Evolutionary conservation across 2,329 filamentous ascomycete species (phyloP).

Genomic region (Camptophora hylomeconis): DNA sequence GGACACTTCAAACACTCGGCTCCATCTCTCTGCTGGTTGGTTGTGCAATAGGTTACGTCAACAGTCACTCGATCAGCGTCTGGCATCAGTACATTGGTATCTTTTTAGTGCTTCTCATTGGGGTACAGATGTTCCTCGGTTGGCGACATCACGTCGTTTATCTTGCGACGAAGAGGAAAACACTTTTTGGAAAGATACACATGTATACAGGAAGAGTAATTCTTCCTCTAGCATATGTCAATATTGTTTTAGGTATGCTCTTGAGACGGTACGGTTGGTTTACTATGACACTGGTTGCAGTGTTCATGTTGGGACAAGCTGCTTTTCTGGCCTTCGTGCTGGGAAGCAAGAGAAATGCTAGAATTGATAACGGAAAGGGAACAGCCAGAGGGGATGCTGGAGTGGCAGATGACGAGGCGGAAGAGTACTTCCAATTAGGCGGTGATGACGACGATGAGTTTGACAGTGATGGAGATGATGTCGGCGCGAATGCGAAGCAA

Average conservation of each 20-base stretch:
- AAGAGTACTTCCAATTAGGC: slow-evolving; percentile 18
- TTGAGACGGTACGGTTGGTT: slow-evolving; percentile 17
- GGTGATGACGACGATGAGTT: slow-evolving; percentile 14
- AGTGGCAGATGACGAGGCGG: slow-evolving; percentile 12
- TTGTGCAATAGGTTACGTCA: slow-evolving; percentile 29
- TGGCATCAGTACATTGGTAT: slow-evolving; percentile 37
- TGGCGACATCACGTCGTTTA: slow-evolving; percentile 27
- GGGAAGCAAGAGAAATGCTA: slow-evolving; percentile 1
- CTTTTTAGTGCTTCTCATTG: slow-evolving; percentile 22
- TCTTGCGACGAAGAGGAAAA: slow-evolving; percentile 12
- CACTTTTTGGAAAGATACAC: slow-evolving; percentile 17
- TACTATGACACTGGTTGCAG: slow-evolving; percentile 10
- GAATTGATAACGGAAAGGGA: slow-evolving; percentile 2
- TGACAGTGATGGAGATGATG: slow-evolving; percentile 12
- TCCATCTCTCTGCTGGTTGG: slow-evolving; percentile 25
- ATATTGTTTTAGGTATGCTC: slow-evolving; percentile 13
- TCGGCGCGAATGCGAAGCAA: slow-evolving; percentile 7
- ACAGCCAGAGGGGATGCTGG: slow-evolving; percentile 4
- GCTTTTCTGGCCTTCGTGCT: slow-evolving; percentile 11
- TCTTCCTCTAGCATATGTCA: slow-evolving; percentile 18
- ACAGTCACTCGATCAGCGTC: slow-evolving; percentile 29
- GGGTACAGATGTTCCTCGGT: slow-evolving; percentile 27
- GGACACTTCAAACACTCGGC: slow-evolving; percentile 26
- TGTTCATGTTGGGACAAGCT: slow-evolving; percentile 12
- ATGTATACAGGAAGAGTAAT: slow-evolving; percentile 19